Conservation (phyloP, 2,329 filamentous ascomycete genomes). For the Arachnomyces sp. region DNA sequence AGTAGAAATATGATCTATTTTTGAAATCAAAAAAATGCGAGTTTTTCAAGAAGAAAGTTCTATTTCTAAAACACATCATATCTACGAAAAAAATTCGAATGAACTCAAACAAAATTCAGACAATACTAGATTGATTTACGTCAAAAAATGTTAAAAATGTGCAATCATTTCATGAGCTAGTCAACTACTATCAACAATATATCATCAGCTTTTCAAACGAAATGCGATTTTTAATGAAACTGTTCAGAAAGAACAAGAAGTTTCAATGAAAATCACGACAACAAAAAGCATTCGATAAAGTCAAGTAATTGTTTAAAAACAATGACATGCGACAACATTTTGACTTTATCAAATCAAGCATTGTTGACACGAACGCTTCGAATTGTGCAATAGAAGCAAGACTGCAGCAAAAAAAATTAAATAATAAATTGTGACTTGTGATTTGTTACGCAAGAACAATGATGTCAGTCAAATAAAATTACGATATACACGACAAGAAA, state of each 20-base stretch:
- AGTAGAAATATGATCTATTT: conserved; percentile 1
- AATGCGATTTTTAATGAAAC: no score
- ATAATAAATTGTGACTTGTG: no score
- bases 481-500: conserved; percentile 2
- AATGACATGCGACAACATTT: no score
- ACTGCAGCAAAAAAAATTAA: no score
- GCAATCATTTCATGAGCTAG: neutral
- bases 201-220: neutral
- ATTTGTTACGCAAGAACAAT: neutral
- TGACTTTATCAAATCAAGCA: no score
- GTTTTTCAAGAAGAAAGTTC: neutral
- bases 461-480: conserved; percentile 1
- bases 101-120: neutral
- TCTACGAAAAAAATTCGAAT: neutral
- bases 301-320: no score
- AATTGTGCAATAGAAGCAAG: no score
- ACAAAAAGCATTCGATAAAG: no score
- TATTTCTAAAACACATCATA: no score
- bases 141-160: conserved; percentile 1
- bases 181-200: neutral
- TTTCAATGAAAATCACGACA: no score
- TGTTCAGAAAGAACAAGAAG: no score
- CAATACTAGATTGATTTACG: neutral
- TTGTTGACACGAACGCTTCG: no score
- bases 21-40: conserved; percentile 1